Evolutionary conservation across 2,329 filamentous ascomycete species (phyloP), one percentile per base, ranked within the genome.

Genomic region (Colletotrichum sp.): DNA sequence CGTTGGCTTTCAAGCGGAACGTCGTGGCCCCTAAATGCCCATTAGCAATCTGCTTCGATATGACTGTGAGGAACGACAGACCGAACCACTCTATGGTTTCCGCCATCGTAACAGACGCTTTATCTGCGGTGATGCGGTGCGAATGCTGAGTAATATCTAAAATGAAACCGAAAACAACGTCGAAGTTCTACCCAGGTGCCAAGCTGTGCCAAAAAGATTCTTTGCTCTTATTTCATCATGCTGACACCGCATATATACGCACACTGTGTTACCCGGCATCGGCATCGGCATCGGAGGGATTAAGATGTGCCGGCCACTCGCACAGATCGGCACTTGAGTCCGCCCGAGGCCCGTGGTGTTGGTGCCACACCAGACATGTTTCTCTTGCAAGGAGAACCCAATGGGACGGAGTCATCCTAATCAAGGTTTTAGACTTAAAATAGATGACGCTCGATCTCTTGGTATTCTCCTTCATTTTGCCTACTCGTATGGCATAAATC

Each of bases 81-180:
- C 65, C 65, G 3, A 57, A 68, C 65, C 65, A 68, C 13, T 68
- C 65, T 36, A 68, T 55, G 3, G 65, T 68, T n/a, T 49, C 63
- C 2, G 26, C 18, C 26, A 62, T 62, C 6, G 59, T 4, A 13
- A 8, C 1, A n/a, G 18, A 21, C 2, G 44, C 44, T 52, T 52
- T 52, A 21, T 21, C 1, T 21, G 44, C 39, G 3, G n/a, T 52
- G 44, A 12, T 21, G n/a, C 44, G 44, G 44, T 52, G n/a, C 4
- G 10, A 1, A 21, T 21, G n/a, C 6, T 13, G 10, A 13, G 2
- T 21, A 1, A 13, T 13, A 21, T 52, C 3, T 1, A 52, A 1
- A 21, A 0, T 21, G 44, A 21, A 52, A 21, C 10, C n/a, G 0
- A 21, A 21, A 34, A 52, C 0, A 52, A 13, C 12, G 2, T 52